A percentile compares a stretch with the other conserved stretches of the same genome.
These are phyloP conservation scores for Boletus mariae DNA, from an alignment of 1,284 basidiomycete species.

Conservation along the genomic window DNA sequence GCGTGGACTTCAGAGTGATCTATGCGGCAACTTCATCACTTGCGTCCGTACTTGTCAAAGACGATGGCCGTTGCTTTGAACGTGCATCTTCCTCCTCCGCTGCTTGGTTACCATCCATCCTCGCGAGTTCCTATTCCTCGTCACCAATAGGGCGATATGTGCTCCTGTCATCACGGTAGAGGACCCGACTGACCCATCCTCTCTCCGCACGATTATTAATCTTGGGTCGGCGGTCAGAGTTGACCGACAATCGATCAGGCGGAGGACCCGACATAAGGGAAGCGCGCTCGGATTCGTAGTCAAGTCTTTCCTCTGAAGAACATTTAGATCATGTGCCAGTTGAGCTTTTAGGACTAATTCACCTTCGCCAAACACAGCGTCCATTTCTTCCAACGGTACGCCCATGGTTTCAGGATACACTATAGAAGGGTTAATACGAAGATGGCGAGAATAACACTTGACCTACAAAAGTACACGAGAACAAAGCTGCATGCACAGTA, in stretches of 20 bases:
- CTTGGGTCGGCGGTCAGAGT: constrained; percentile 28
- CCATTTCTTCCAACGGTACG: constrained; percentile 80
- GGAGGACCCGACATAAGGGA: constrained; percentile 48
- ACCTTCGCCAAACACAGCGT: constrained; percentile 81
- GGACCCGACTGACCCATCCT: constrained; percentile 50
- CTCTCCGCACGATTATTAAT: constrained; percentile 20
- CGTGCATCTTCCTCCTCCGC: constrained; percentile 21
- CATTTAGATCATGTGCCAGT: constrained; percentile 34
- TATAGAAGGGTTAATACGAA: constrained; percentile 26
- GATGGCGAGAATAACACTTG: not conserved
- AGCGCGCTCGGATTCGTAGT: constrained; percentile 69
- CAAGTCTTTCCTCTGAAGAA: constrained; percentile 52
- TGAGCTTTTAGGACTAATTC: constrained; percentile 1
- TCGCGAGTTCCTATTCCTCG: constrained; percentile 70
- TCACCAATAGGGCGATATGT: constrained; percentile 53
- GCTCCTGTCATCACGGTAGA: constrained; percentile 45
- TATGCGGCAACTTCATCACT: constrained; percentile 9
- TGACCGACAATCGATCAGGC: constrained; percentile 37
- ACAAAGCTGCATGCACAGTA: constrained; percentile 89
- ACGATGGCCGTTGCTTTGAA: constrained; percentile 13
- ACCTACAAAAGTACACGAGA: constrained; percentile 74
- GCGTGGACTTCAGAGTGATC: not conserved
- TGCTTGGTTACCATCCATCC: constrained; percentile 41
- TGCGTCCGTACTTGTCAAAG: constrained; percentile 12
- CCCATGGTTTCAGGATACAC: constrained; percentile 84